Conservation (phyloP, 129 eudicot species). For the carrot (Daucus carota) region DH1_v3.0 NC_030384.2:37899001-37899500, state of each 20-base stretch:
- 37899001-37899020: background rate
- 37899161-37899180: conserved; percentile 4
- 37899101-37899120: background rate
- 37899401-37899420: background rate
- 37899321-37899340: conserved; percentile 61
- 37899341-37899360: background rate
- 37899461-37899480: conserved; percentile 33
- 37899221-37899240: conserved; percentile 51
- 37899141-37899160: background rate
- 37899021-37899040: background rate
- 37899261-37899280: conserved; percentile 78
- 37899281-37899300: conserved; percentile 92
- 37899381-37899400: no score
- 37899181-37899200: conserved; percentile 66
- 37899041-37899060: background rate
- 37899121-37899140: background rate
- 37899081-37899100: background rate
- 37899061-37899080: background rate
- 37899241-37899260: conserved; percentile 77
- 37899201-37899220: conserved; percentile 57
- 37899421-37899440: background rate
- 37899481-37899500: conserved; percentile 71
- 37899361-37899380: background rate
- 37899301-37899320: conserved; percentile 79
- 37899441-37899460: background rate